Evolutionary conservation across 768 basidiomycete species (phyloP).

Genomic region (Multifurca ochricompacta): DNA sequence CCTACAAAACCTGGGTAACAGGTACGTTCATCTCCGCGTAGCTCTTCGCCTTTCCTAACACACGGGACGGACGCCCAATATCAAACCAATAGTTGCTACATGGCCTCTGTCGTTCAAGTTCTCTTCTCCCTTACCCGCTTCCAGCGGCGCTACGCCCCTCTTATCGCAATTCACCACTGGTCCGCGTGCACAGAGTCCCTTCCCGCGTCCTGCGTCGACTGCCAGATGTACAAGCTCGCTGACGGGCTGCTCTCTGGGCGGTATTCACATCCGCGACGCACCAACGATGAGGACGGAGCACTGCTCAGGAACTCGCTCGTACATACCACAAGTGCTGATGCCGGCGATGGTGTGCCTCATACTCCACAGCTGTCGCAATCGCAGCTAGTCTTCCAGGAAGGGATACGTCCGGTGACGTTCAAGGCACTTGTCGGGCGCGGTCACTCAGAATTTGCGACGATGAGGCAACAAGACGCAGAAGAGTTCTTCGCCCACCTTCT

Average conservation of each 20-base stretch:
- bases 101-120: constrained; percentile 88
- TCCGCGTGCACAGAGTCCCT: constrained; percentile 53
- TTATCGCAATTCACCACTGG: constrained; percentile 42
- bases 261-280: constrained; percentile 60
- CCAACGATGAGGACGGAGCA: constrained; percentile 22
- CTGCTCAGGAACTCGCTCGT: constrained; percentile 29
- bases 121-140: constrained; percentile 78
- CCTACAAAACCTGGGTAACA: constrained; percentile 87
- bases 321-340: constrained; percentile 29
- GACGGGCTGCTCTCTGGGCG: constrained; percentile 92
- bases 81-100: constrained; percentile 70
- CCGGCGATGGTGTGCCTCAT: too few species aligned
- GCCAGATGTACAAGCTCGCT: constrained; percentile 87
- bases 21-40: constrained; percentile 31
- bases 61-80: background rate
- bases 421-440: constrained; percentile 88
- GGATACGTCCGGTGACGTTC: constrained; percentile 74
- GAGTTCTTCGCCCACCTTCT: constrained; percentile 87
- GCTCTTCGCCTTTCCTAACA: background rate
- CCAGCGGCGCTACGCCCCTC: constrained; percentile 57
- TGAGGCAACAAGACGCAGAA: constrained; percentile 95
- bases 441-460: constrained; percentile 90
- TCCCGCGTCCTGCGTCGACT: constrained; percentile 85
- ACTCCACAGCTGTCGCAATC: constrained; percentile 27
- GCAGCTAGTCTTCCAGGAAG: constrained; percentile 64